These are phyloP conservation scores for Luvunga scandens DNA, from an alignment of 345 rosid genomes.

Conservation along the genomic window DNA sequence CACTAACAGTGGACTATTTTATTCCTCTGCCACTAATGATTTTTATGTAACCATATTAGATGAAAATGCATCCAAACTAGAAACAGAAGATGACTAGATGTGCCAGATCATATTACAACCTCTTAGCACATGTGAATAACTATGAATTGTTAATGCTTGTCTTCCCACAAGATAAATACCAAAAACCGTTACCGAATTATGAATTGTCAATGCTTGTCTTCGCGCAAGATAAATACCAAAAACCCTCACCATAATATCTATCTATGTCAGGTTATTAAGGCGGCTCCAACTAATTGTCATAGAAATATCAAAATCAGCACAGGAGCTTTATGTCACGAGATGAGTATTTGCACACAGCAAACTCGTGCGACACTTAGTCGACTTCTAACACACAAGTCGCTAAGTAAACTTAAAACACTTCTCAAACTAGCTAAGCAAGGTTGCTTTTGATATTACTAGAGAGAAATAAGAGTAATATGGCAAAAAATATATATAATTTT, in stretches of 20 bases:
- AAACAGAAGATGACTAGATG: constrained; percentile 55
- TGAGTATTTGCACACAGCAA: too few relatives aligned
- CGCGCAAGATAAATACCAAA: not conserved
- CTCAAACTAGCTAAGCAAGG: too few relatives aligned
- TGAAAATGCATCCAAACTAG: constrained; percentile 63
- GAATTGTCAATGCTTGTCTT: not conserved
- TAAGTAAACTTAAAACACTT: too few relatives aligned
- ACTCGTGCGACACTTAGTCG: too few relatives aligned
- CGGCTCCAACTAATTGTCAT: constrained; percentile 80
- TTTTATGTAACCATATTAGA: constrained; percentile 31
- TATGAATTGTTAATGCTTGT: not conserved
- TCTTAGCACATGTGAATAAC: constrained; percentile 70
- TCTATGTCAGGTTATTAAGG: constrained; percentile 61
- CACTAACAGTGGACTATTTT: not conserved
- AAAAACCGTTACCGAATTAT: not conserved
- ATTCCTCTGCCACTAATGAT: not conserved
- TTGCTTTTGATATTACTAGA: too few relatives aligned
- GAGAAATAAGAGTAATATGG: too few relatives aligned
- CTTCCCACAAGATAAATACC: not conserved
- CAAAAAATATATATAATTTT: too few relatives aligned
- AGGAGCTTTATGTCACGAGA: too few relatives aligned
- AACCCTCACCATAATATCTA: constrained; percentile 5
- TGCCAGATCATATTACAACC: constrained; percentile 53
- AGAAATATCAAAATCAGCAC: constrained; percentile 78
- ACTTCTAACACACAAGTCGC: too few relatives aligned